phyloP scores from a whole-genome alignment of 106 monocot species.

The Platanthera guangdongensis region DNA sequence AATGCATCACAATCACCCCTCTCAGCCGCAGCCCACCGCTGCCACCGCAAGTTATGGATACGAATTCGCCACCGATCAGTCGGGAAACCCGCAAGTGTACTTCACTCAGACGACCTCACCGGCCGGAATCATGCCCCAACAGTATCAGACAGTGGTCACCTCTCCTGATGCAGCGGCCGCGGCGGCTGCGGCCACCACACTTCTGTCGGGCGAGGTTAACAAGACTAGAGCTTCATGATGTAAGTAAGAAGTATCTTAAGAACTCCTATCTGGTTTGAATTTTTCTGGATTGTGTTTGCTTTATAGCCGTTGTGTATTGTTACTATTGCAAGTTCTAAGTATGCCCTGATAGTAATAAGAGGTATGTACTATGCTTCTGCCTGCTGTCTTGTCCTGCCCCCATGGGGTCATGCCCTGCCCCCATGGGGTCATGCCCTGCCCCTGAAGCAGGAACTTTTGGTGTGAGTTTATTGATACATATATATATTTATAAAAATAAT shows the following conservation, averaged over 20 bases:
- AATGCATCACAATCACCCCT: constrained; percentile 42
- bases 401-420: neutral
- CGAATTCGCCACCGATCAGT: neutral
- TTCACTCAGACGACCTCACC: constrained; percentile 9
- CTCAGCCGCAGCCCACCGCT: constrained; percentile 10
- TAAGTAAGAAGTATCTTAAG: neutral
- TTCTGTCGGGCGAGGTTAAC: constrained; percentile 7
- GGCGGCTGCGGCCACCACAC: neutral
- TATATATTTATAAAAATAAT: neutral
- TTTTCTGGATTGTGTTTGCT: constrained; percentile 4
- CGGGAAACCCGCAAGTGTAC: neutral
- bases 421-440: neutral
- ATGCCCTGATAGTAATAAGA: constrained; percentile 8
- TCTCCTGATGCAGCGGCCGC: neutral
- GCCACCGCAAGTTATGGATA: constrained; percentile 4
- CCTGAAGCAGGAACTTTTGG: constrained; percentile 6
- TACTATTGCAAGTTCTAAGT: neutral
- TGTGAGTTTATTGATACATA: constrained; percentile 4
- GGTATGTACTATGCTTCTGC: constrained; percentile 3
- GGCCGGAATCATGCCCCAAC: neutral
- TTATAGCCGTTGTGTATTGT: constrained; percentile 5
- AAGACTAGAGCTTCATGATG: constrained; percentile 22
- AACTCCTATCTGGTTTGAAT: neutral
- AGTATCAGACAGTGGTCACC: constrained; percentile 16
- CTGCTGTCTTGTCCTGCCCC: neutral